Evolutionary conservation across 768 basidiomycete species (phyloP).

Genomic region (Hygrophorus russula): DNA sequence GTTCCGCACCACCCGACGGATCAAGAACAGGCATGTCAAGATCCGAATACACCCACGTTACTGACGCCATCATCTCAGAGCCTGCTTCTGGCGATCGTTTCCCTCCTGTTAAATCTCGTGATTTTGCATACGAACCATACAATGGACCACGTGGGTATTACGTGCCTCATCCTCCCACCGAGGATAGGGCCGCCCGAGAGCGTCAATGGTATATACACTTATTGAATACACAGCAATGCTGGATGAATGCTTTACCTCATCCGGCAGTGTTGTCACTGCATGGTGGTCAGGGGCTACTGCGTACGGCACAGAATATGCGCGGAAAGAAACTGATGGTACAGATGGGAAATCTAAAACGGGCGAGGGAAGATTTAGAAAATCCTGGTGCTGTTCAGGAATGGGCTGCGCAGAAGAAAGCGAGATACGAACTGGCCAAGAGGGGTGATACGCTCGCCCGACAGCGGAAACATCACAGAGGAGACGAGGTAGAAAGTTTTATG

Average conservation of each 20-base stretch:
- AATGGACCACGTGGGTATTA: conserved; percentile 6
- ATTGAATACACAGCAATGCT: neutral
- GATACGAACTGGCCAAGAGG: conserved; percentile 71
- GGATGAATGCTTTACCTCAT: neutral
- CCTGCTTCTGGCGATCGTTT: conserved; percentile 1
- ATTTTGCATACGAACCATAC: conserved; percentile 15
- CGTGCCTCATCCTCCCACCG: conserved; percentile 4
- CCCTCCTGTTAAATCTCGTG: conserved; percentile 12
- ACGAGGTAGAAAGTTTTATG: neutral
- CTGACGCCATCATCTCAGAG: neutral
- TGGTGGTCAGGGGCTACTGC: neutral
- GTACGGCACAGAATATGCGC: neutral
- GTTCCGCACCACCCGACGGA: too few species aligned
- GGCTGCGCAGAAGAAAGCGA: conserved; percentile 63
- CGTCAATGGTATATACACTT: neutral
- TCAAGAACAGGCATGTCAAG: too few species aligned
- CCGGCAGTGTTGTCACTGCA: neutral
- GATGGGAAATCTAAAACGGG: conserved; percentile 53
- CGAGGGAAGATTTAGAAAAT: conserved; percentile 48
- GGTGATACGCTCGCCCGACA: conserved; percentile 14
- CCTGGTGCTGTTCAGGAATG: conserved; percentile 72
- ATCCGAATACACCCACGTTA: too few species aligned
- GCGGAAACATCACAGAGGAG: neutral
- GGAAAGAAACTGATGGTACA: neutral
- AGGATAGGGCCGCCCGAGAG: neutral